These are phyloP conservation scores for Ophiostoma perfectum DNA, from an alignment of 2,329 filamentous ascomycete species.

Conservation along the genomic window DNA sequence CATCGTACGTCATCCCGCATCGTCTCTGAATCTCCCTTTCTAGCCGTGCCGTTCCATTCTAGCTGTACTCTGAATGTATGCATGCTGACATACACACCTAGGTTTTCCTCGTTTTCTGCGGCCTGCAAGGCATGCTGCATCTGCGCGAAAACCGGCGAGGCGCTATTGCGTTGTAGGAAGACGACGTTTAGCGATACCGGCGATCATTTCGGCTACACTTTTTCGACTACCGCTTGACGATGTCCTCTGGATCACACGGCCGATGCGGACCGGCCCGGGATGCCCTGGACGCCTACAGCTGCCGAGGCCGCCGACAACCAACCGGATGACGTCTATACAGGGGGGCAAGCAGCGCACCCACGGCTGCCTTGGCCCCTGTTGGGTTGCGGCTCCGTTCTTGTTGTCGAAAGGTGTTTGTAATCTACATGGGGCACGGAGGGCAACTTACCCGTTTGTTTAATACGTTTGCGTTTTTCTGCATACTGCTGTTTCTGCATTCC, in stretches of 20 bases:
- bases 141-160: constrained; percentile 75
- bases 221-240: not conserved
- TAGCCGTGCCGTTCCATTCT: no score
- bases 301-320: no score
- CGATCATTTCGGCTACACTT: not conserved
- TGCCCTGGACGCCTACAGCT: no score
- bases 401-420: not conserved
- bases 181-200: not conserved
- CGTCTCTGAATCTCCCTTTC: no score
- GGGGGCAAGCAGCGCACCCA: not conserved
- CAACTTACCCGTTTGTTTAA: not conserved
- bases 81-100: no score
- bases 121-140: constrained; percentile 81
- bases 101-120: constrained; percentile 83
- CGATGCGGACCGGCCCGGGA: no score
- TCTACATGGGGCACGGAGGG: not conserved
- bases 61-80: no score
- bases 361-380: not conserved
- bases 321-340: no score
- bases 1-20: constrained; percentile 36
- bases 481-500: not conserved
- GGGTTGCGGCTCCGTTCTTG: not conserved
- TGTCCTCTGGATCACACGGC: no score
- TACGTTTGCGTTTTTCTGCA: not conserved
- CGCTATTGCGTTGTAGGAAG: constrained; percentile 56